Percentiles rank a stretch among this genome's conserved stretches.
These are phyloP conservation scores for Citrus australasica DNA, from an alignment of 345 rosid species.

Conservation along the genomic window DNA sequence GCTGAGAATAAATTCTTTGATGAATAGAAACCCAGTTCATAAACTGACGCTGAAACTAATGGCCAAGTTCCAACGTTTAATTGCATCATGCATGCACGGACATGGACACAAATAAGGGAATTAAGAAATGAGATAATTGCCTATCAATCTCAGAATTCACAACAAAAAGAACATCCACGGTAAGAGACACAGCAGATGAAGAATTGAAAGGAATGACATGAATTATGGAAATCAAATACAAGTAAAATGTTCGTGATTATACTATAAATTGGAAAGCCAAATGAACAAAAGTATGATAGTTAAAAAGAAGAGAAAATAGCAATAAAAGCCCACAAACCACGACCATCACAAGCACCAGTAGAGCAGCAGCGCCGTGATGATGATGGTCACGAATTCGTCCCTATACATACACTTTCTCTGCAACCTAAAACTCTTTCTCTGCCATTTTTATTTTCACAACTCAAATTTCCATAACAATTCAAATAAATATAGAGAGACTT, in stretches of 20 bases:
- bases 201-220: slow-evolving; percentile 18
- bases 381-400: slow-evolving; percentile 39
- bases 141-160: not conserved
- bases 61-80: not conserved
- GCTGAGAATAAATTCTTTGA: not conserved
- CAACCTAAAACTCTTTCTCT: slow-evolving; percentile 41
- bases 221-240: slow-evolving; percentile 42
- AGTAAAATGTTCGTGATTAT: slow-evolving; percentile 41
- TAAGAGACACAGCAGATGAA: not conserved
- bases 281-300: slow-evolving; percentile 43
- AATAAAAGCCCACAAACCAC: slow-evolving; percentile 39
- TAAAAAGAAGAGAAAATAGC: slow-evolving; percentile 34
- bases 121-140: not conserved
- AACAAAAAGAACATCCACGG: not conserved
- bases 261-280: slow-evolving; percentile 29
- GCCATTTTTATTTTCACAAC: slow-evolving; percentile 40
- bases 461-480: slow-evolving; percentile 54
- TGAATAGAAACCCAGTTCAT: not conserved
- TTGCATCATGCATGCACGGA: too few relatives aligned
- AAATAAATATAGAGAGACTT: slow-evolving; percentile 44
- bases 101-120: not conserved
- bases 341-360: slow-evolving; percentile 18
- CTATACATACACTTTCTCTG: slow-evolving; percentile 65
- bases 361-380: slow-evolving; percentile 21
- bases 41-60: not conserved